A percentile compares a stretch with the other conserved stretches of the same genome.
Evolutionary conservation across 2,329 filamentous ascomycete species (phyloP).

Genomic region (Helotiales sp.): DNA sequence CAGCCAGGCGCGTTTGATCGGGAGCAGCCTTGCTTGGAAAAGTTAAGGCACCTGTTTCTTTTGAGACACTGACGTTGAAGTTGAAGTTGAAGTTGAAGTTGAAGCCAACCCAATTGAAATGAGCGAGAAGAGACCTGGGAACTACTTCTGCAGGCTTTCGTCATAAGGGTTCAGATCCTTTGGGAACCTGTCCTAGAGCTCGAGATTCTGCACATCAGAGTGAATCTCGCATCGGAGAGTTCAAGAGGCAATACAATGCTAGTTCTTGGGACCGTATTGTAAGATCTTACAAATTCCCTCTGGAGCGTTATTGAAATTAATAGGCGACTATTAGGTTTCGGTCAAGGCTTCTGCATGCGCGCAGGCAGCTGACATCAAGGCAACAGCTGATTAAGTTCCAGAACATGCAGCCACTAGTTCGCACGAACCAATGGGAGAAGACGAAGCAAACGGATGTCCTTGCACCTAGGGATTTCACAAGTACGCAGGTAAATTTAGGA

Average conservation of each 20-base stretch:
- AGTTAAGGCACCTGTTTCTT: neutral
- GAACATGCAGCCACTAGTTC: neutral
- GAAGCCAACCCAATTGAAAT: neutral
- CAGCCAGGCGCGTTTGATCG: neutral
- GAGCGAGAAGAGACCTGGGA: neutral
- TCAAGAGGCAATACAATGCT: neutral
- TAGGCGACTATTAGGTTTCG: too few species aligned
- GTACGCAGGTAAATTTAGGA: neutral
- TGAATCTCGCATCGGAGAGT: constrained; percentile 4
- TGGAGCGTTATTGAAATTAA: neutral
- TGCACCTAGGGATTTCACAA: neutral
- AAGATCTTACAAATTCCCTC: neutral
- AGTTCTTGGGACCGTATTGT: neutral
- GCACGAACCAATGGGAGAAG: neutral
- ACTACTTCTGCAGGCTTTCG: neutral
- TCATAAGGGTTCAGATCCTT: neutral
- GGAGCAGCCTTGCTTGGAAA: constrained; percentile 10
- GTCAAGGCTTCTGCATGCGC: neutral
- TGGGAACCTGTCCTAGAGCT: neutral
- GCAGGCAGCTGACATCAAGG: neutral
- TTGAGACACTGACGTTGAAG: neutral
- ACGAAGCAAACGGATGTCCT: neutral
- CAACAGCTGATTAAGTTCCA: neutral
- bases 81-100: too few species aligned
- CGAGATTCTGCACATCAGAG: neutral